These are phyloP conservation scores for Xylaria curta DNA, from an alignment of 495 filamentous ascomycete species.

Conservation along the genomic window DNA sequence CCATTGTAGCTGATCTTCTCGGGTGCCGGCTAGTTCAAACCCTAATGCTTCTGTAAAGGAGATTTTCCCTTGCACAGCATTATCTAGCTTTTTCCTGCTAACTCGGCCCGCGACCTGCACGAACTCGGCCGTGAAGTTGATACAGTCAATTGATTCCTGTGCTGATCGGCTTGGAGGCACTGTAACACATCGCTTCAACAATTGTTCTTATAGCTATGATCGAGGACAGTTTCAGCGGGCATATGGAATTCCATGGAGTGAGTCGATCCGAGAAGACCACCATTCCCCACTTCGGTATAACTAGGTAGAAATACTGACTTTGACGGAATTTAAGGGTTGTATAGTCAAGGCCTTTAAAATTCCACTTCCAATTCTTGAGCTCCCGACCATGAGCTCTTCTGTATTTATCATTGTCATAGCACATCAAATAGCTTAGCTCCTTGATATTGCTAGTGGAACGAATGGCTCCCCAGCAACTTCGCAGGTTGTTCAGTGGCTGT, in stretches of 20 bases:
- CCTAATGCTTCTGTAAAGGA: constrained; percentile 4
- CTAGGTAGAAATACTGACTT: constrained; percentile 2
- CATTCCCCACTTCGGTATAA: background rate
- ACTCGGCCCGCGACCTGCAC: background rate
- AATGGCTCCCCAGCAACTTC: constrained; percentile 12
- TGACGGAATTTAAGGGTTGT: constrained; percentile 18
- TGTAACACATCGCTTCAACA: background rate
- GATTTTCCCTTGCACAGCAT: background rate
- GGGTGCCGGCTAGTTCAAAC: background rate
- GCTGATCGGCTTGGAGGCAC: constrained; percentile 5
- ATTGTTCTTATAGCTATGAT: background rate
- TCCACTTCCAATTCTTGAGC: constrained; percentile 16
- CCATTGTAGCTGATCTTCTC: background rate
- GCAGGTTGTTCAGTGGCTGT: background rate
- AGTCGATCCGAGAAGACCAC: background rate
- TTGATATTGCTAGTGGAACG: background rate
- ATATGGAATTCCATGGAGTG: background rate
- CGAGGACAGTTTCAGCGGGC: background rate
- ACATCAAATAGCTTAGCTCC: constrained; percentile 8
- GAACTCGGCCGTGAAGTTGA: background rate
- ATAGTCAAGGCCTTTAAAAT: constrained; percentile 17
- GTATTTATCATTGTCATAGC: background rate
- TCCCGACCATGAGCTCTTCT: background rate
- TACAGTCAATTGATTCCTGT: background rate
- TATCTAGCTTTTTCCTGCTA: background rate